These are phyloP conservation scores for Erysiphe neolycopersici DNA, from an alignment of 2,329 filamentous ascomycete genomes.

Conservation along the genomic window DNA sequence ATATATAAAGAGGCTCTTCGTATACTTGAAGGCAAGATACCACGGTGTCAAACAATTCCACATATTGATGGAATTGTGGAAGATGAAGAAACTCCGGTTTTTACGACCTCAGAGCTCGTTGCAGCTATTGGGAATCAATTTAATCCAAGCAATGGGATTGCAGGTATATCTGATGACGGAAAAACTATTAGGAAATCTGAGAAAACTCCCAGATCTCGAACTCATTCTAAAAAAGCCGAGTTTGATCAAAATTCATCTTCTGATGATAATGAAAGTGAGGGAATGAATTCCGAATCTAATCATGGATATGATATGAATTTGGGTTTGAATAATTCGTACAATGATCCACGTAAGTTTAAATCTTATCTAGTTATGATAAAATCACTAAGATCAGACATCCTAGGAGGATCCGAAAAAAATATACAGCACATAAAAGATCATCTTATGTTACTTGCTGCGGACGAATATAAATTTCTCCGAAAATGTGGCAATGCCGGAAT, in stretches of 20 bases:
- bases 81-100: conserved; percentile 13
- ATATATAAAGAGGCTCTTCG: conserved; percentile 53
- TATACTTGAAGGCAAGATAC: conserved; percentile 39
- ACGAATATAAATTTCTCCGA: conserved; percentile 39
- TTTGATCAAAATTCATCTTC: conserved; percentile 6
- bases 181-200: conserved; percentile 10
- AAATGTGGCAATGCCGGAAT: conserved; percentile 35
- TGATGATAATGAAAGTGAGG: conserved; percentile 4
- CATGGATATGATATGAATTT: neutral
- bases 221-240: neutral
- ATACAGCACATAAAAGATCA: conserved; percentile 41
- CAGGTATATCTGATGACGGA: conserved; percentile 23
- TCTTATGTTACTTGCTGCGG: conserved; percentile 43
- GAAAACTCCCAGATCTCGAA: conserved; percentile 3
- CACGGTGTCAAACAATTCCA: conserved; percentile 36
- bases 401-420: conserved; percentile 16
- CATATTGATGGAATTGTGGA: conserved; percentile 19
- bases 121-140: conserved; percentile 24
- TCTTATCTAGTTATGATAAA: too few species aligned
- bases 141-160: conserved; percentile 29
- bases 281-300: neutral
- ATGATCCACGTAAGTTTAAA: too few species aligned
- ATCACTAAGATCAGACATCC: neutral
- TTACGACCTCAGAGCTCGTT: conserved; percentile 29
- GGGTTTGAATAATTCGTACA: too few species aligned